Evolutionary conservation across 306 rosid genomes (phyloP).

Genomic region (Echinosophora koreensis): DNA sequence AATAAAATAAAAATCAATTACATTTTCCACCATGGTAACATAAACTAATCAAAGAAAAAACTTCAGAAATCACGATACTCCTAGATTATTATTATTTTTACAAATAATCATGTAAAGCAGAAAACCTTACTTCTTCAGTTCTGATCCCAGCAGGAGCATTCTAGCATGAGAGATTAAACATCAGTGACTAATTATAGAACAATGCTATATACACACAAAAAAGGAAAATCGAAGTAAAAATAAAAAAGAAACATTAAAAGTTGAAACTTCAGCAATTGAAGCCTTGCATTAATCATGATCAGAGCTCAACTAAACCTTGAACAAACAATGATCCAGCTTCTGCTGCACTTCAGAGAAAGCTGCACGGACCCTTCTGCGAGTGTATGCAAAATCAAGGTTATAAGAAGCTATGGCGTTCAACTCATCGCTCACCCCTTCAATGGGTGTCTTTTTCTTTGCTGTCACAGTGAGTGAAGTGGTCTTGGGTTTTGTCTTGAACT

Average conservation of each 20-base stretch:
- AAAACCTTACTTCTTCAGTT: constrained; percentile 80
- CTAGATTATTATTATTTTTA: neutral
- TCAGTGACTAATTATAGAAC: too few species aligned
- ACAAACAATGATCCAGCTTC: constrained; percentile 74
- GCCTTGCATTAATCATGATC: neutral
- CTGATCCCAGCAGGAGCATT: constrained; percentile 83
- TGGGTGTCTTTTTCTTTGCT: constrained; percentile 53
- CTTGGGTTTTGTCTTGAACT: constrained; percentile 27
- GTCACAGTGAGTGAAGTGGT: constrained; percentile 34
- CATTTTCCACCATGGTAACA: neutral
- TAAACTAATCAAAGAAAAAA: neutral
- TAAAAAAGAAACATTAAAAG: too few species aligned
- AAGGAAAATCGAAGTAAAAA: neutral
- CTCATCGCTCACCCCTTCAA: constrained; percentile 65
- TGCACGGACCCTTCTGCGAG: constrained; percentile 68
- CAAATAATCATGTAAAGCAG: constrained; percentile 23
- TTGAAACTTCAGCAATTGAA: constrained; percentile 17
- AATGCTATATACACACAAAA: neutral
- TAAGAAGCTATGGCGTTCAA: constrained; percentile 63
- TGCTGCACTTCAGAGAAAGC: constrained; percentile 68
- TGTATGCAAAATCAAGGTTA: constrained; percentile 70
- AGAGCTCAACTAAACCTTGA: constrained; percentile 59
- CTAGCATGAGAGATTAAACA: constrained; percentile 51
- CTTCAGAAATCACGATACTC: constrained; percentile 1
- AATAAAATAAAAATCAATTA: neutral